Evolutionary conservation across 2,329 filamentous ascomycete species (phyloP).

Genomic region (Aspergillus latus): DNA sequence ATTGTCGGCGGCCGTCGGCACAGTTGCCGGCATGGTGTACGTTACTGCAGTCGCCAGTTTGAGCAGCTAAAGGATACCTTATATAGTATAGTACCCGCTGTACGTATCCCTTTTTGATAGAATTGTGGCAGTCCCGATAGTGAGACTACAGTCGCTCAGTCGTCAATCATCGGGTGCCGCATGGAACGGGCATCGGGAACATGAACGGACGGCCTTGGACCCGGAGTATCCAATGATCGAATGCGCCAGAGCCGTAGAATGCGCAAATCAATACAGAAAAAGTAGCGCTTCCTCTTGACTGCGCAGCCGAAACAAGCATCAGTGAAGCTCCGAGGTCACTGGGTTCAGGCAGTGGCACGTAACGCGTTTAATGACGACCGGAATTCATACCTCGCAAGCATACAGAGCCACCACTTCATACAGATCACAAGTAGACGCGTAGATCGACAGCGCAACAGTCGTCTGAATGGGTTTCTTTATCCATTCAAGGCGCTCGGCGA

Average conservation of each 20-base stretch:
- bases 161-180: slow-evolving; percentile 30
- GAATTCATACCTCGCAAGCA: slow-evolving; percentile 17
- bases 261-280: background rate
- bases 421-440: slow-evolving; percentile 26
- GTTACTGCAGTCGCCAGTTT: slow-evolving; percentile 41
- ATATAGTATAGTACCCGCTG: background rate
- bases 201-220: slow-evolving; percentile 19
- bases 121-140: slow-evolving; percentile 22
- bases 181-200: slow-evolving; percentile 29
- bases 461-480: slow-evolving; percentile 25
- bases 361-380: slow-evolving; percentile 28
- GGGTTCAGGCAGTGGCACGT: slow-evolving; percentile 22
- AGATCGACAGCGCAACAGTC: slow-evolving; percentile 23
- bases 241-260: background rate
- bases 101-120: slow-evolving; percentile 7
- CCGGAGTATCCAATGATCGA: slow-evolving; percentile 11
- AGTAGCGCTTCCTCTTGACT: background rate
- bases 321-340: slow-evolving; percentile 20
- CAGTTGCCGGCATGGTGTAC: slow-evolving; percentile 43
- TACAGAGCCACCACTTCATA: slow-evolving; percentile 10
- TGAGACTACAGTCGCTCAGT: slow-evolving; percentile 30
- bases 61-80: slow-evolving; percentile 20
- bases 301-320: slow-evolving; percentile 17
- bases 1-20: slow-evolving; percentile 41
- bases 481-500: slow-evolving; percentile 32